phyloP scores from a whole-genome alignment of 208 protist genomes.

The Wallacemonas sp. region DNA sequence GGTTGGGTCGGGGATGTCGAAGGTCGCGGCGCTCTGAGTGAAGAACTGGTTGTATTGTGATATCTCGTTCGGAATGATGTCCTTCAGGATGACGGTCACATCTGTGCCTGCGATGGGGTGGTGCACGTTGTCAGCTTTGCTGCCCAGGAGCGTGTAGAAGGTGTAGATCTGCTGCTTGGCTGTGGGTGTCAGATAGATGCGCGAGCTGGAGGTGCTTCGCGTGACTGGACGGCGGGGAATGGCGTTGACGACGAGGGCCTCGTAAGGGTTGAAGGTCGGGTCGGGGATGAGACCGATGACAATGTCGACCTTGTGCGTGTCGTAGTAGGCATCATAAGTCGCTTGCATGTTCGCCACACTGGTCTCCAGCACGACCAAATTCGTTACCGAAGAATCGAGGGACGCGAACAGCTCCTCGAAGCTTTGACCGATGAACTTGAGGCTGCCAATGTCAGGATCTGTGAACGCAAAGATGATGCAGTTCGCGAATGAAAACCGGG shows the following conservation, averaged over 20 bases:
- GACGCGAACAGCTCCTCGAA: no score
- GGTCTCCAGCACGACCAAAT: no score
- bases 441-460: no score
- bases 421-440: no score
- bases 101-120: background rate
- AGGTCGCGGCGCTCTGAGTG: slow-evolving; percentile 8
- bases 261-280: background rate
- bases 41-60: slow-evolving; percentile 10
- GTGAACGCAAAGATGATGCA: no score
- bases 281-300: background rate
- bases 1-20: slow-evolving; percentile 12
- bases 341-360: background rate
- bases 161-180: slow-evolving; percentile 56
- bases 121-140: background rate
- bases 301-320: slow-evolving; percentile 1
- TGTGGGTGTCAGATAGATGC: slow-evolving; percentile 40
- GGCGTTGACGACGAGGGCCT: slow-evolving; percentile 27
- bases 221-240: slow-evolving; percentile 13
- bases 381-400: no score
- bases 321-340: background rate
- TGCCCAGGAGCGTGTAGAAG: slow-evolving; percentile 21
- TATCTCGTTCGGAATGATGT: slow-evolving; percentile 1
- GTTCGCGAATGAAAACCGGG: no score
- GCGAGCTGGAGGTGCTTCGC: slow-evolving; percentile 2
- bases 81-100: slow-evolving; percentile 15